A percentile compares a stretch with the other conserved stretches of the same genome.
Evolutionary conservation across 257 asterid genomes (phyloP).

Genomic region (Solanum paucissectum): DNA sequence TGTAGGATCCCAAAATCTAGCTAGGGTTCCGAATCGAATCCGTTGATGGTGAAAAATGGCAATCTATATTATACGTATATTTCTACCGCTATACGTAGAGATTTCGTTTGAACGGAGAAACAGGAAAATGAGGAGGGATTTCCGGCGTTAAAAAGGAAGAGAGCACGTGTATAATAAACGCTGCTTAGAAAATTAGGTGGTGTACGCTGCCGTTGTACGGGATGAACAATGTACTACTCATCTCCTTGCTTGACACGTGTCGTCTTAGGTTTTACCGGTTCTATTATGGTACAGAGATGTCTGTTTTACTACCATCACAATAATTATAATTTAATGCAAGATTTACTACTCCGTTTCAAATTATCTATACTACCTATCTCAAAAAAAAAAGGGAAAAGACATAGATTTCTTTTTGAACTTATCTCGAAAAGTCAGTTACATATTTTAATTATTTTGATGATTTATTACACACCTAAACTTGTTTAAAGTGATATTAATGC

Average conservation of each 20-base stretch:
- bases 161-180: constrained; percentile 47
- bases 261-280: neutral
- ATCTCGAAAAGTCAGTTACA: no score
- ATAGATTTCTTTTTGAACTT: no score
- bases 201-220: neutral
- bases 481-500: no score
- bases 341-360: neutral
- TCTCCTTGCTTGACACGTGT: neutral
- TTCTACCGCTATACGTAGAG: neutral
- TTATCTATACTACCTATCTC: neutral
- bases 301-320: neutral
- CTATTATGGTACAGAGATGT: neutral
- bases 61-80: neutral
- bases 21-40: neutral
- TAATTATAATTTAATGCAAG: neutral
- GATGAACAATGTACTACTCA: neutral
- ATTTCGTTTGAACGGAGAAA: constrained; percentile 17
- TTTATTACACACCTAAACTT: no score
- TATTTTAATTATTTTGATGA: no score
- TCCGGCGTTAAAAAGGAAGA: constrained; percentile 41
- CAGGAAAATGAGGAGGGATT: constrained; percentile 28
- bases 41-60: neutral
- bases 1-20: neutral
- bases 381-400: no score
- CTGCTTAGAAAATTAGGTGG: neutral